These are phyloP conservation scores for Candida sanyaensis DNA, from an alignment of 1,139 yeast species.

Conservation along the genomic window DNA sequence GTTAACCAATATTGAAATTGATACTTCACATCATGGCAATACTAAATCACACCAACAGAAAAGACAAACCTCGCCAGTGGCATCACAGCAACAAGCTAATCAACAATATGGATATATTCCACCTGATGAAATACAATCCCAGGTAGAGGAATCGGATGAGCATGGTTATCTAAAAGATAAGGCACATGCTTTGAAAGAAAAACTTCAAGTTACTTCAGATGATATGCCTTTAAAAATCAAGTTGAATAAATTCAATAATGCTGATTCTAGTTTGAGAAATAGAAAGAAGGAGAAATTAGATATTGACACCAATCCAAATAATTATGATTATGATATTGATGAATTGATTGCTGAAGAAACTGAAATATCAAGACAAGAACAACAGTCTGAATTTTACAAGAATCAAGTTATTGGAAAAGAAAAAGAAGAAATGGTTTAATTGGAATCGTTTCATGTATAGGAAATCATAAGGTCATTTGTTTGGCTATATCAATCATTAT, in stretches of 20 bases:
- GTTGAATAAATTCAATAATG: slow-evolving; percentile 25
- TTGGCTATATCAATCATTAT: background rate
- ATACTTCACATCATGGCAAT: slow-evolving; percentile 16
- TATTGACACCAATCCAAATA: slow-evolving; percentile 36
- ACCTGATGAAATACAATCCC: slow-evolving; percentile 35
- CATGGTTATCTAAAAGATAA: slow-evolving; percentile 19
- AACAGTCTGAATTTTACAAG: slow-evolving; percentile 27
- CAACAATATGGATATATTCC: slow-evolving; percentile 35
- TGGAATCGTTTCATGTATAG: background rate
- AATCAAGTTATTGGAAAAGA: slow-evolving; percentile 29
- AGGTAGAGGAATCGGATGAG: slow-evolving; percentile 12
- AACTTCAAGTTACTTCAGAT: slow-evolving; percentile 34
- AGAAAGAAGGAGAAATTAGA: slow-evolving; percentile 34
- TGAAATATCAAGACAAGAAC: slow-evolving; percentile 22
- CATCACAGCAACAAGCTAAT: slow-evolving; percentile 4
- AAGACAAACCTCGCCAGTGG: background rate
- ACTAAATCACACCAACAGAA: slow-evolving; percentile 11
- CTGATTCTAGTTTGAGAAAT: slow-evolving; percentile 17
- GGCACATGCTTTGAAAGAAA: slow-evolving; percentile 33
- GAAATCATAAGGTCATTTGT: background rate
- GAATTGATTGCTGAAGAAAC: slow-evolving; percentile 32
- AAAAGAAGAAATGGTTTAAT: slow-evolving; percentile 32
- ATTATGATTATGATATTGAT: slow-evolving; percentile 33
- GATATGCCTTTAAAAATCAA: slow-evolving; percentile 42
- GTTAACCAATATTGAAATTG: slow-evolving; percentile 32